Base-by-base conservation (phyloP, 176 grass and related monocot species). In the Rhynchospora breviuscula region DNA sequence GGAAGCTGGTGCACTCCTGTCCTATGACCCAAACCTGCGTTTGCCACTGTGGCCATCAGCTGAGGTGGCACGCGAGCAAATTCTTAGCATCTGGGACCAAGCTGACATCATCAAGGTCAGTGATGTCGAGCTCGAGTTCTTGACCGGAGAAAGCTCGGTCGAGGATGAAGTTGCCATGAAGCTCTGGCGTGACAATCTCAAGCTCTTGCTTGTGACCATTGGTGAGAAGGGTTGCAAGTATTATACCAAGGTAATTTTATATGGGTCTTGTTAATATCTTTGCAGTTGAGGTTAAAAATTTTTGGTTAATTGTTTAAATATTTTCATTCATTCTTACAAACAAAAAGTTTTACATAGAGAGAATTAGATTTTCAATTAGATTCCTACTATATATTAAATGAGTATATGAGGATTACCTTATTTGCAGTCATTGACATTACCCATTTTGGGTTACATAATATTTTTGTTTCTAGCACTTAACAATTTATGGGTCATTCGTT, bases 31-130 rank as follows among this genome's bases (percentile, higher is more conserved):
- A 0, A 97, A 97, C 80, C 87, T 94, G 60, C 91, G 94, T 84
- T 83, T 94, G 81, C 90, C 90, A 45, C 85, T 97, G 52, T 97
- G 94, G 94, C 92, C 94, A 21, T 94, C 92, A 40, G 83, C 70
- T n/a, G 94, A 92, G 13, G 83, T 83, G 80, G 94, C 94, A 6
- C 90, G 94, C n/a, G 78, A 91, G 83, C 59, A 94, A 83, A 97
- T 94, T 87, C 63, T 94, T 87, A 97, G 92, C 79, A 97, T 97
- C 65, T 97, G 92, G 94, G 92, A 97, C 78, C 90, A 92, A 81
- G 94, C 94, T 71, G 94, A 97, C 88, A 91, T 97, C 85, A 86
- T 94, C 51, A 97, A 97, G 88, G 94, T 97, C 81, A 97, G 94
- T 6, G 92, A 97, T 8, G 90, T 85, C 0, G 94, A 97, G 87